Conservation (phyloP, 2,329 filamentous ascomycete genomes). For the Emmonsiellopsis sp. region DNA sequence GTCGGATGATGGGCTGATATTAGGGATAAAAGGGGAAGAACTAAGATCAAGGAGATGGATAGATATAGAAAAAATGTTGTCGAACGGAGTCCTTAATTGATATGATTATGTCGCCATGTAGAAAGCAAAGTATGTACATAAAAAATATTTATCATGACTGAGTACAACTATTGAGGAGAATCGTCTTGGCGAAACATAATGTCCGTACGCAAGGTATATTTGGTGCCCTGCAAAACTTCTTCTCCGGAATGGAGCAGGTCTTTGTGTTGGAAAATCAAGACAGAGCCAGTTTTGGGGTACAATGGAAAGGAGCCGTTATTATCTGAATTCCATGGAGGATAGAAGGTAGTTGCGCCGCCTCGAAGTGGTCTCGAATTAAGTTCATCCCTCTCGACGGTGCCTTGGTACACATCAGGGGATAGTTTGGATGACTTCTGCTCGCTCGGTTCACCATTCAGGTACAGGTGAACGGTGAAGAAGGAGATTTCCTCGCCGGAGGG, state of each 20-base stretch:
- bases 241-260: conserved; percentile 46
- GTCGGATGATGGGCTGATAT: no score
- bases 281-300: conserved; percentile 42
- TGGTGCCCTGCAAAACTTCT: conserved; percentile 44
- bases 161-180: neutral
- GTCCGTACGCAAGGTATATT: conserved; percentile 50
- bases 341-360: conserved; percentile 49
- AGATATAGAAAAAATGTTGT: no score
- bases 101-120: no score
- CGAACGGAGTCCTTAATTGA: no score
- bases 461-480: conserved; percentile 49
- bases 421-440: conserved; percentile 13
- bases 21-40: no score
- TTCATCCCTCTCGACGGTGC: neutral
- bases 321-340: conserved; percentile 19
- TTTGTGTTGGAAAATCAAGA: conserved; percentile 50
- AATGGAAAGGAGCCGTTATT: conserved; percentile 32
- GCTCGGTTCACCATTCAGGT: conserved; percentile 40
- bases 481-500: conserved; percentile 43
- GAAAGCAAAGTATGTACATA: no score
- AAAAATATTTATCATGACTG: no score
- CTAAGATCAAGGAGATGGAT: no score
- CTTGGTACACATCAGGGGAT: conserved; percentile 12
- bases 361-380: conserved; percentile 23
- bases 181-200: conserved; percentile 38